phyloP scores from a whole-genome alignment of 257 asterid species.

The Nicotiana sylvestris region DNA sequence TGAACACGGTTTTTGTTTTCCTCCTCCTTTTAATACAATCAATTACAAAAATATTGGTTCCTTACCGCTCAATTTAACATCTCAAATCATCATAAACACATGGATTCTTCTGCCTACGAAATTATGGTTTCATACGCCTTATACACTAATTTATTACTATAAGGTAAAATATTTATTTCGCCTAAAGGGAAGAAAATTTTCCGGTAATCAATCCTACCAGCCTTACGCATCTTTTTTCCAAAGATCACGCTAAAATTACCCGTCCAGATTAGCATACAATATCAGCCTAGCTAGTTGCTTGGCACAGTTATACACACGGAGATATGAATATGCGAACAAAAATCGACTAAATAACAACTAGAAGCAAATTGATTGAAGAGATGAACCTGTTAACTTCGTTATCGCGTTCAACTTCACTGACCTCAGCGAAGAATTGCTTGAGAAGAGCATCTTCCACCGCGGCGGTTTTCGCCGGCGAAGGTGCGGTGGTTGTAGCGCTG shows the following conservation, averaged over 20 bases:
- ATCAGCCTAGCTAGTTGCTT: background rate
- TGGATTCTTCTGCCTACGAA: background rate
- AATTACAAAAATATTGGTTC: background rate
- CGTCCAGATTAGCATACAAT: background rate
- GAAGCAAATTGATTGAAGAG: background rate
- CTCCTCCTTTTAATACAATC: background rate
- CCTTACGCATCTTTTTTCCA: background rate
- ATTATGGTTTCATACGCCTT: background rate
- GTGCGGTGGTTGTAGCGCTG: constrained; percentile 34
- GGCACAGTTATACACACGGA: background rate
- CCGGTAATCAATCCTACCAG: background rate
- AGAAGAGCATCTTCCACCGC: constrained; percentile 65
- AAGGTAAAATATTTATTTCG: background rate
- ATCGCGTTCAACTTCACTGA: constrained; percentile 96
- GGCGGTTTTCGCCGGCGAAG: constrained; percentile 21
- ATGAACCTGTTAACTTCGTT: constrained; percentile 82
- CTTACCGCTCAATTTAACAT: background rate
- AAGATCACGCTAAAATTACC: background rate
- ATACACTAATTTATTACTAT: background rate
- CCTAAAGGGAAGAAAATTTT: too few relatives aligned
- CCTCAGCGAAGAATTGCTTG: constrained; percentile 86
- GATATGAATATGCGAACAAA: background rate
- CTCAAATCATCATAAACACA: background rate
- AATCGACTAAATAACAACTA: background rate
- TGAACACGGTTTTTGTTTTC: background rate